phyloP scores from a whole-genome alignment of 768 basidiomycete genomes.

The Tulasnella sp. region DNA sequence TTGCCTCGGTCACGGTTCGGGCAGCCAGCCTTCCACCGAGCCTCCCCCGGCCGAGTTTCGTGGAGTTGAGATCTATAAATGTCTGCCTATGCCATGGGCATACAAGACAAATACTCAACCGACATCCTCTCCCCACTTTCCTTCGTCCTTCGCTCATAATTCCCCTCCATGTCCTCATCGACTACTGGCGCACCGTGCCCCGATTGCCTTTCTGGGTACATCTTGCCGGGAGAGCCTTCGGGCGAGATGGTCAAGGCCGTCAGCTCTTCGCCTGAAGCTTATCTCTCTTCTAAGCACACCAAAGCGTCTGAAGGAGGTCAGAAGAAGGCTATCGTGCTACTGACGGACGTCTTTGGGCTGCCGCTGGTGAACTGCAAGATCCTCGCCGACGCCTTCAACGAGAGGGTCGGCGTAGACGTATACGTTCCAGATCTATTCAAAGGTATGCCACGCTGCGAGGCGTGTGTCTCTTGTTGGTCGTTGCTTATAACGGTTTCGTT shows the following conservation, averaged over 20 bases:
- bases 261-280: not conserved
- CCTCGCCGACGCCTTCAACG: slow-evolving; percentile 58
- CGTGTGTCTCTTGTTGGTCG: not conserved
- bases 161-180: not conserved
- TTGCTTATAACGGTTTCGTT: not conserved
- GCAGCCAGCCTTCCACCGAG: not conserved
- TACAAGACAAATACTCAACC: not conserved
- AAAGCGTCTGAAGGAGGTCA: not conserved
- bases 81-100: not conserved
- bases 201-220: slow-evolving; percentile 10
- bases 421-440: slow-evolving; percentile 66
- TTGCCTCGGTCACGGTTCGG: slow-evolving; percentile 4
- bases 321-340: slow-evolving; percentile 53
- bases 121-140: not conserved
- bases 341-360: slow-evolving; percentile 63
- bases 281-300: slow-evolving; percentile 2
- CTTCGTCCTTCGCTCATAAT: not conserved
- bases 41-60: not conserved
- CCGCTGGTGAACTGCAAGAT: slow-evolving; percentile 58
- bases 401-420: slow-evolving; percentile 58
- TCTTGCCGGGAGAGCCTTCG: slow-evolving; percentile 29
- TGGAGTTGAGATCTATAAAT: not conserved
- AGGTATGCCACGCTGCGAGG: slow-evolving; percentile 44
- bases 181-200: slow-evolving; percentile 18
- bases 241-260: slow-evolving; percentile 29